These are phyloP conservation scores for Musa schizocarpa DNA, from an alignment of 176 grass and related monocot species.

Conservation along the genomic window DNA sequence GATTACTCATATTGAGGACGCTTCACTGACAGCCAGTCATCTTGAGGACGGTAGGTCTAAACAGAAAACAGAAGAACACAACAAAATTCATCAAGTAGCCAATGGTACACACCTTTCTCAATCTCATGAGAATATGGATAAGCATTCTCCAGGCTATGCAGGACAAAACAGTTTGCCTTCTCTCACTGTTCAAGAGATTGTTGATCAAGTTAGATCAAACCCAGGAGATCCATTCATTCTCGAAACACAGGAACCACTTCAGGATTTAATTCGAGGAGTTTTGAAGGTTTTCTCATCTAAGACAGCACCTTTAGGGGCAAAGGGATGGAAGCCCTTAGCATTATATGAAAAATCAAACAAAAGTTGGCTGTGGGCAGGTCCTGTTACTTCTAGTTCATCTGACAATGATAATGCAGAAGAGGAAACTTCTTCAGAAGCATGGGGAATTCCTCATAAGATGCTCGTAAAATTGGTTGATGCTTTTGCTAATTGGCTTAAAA, in stretches of 20 bases:
- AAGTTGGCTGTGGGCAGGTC: slow-evolving; percentile 85
- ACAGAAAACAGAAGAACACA: slow-evolving; percentile 30
- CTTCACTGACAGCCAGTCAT: slow-evolving; percentile 22
- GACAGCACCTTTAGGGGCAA: slow-evolving; percentile 90
- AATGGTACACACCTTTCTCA: slow-evolving; percentile 32
- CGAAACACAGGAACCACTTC: slow-evolving; percentile 97
- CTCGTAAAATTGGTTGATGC: slow-evolving; percentile 96
- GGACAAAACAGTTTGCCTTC: slow-evolving; percentile 30
- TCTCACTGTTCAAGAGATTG: slow-evolving; percentile 77
- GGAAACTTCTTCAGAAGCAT: slow-evolving; percentile 90
- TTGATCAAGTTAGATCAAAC: slow-evolving; percentile 65
- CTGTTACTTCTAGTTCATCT: slow-evolving; percentile 35
- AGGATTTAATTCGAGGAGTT: slow-evolving; percentile 90
- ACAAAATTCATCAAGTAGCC: slow-evolving; percentile 34
- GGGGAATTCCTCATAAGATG: slow-evolving; percentile 99
- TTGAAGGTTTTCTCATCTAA: slow-evolving; percentile 90
- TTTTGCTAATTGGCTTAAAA: slow-evolving; percentile 99
- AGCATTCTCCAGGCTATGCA: slow-evolving; percentile 28
- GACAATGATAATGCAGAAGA: slow-evolving; percentile 62
- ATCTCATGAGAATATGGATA: slow-evolving; percentile 33
- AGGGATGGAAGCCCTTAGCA: slow-evolving; percentile 79
- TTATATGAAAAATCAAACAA: slow-evolving; percentile 82
- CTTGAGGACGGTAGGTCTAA: slow-evolving; percentile 33
- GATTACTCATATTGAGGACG: slow-evolving; percentile 39
- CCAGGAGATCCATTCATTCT: slow-evolving; percentile 90